These are phyloP conservation scores for Xanthoconium separans DNA, from an alignment of 1,284 basidiomycete species.

Conservation along the genomic window DNA sequence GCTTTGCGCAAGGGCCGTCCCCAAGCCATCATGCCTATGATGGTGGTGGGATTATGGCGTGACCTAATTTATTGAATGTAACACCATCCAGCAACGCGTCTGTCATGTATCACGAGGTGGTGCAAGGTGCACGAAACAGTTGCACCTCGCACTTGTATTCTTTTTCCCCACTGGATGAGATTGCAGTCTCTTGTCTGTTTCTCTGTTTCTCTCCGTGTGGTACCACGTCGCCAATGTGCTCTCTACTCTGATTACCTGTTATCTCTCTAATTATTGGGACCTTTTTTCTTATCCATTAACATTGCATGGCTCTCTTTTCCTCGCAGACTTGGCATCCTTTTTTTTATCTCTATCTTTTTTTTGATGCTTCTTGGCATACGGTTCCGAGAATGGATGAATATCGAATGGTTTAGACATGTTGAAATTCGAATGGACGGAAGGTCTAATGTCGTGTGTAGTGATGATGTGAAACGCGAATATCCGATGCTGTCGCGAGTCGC, in stretches of 20 bases:
- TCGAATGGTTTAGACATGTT: neutral
- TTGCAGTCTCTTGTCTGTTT: too few relatives aligned
- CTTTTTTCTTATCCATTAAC: neutral
- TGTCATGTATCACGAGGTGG: neutral
- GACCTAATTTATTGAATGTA: slow-evolving; percentile 7
- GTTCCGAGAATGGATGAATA: neutral
- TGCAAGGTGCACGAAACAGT: too few relatives aligned
- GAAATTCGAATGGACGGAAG: too few relatives aligned
- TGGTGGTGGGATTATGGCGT: slow-evolving; percentile 21
- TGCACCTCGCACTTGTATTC: too few relatives aligned
- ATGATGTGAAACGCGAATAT: too few relatives aligned
- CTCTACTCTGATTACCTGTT: neutral
- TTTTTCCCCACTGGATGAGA: too few relatives aligned
- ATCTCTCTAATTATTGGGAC: neutral
- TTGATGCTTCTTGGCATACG: neutral
- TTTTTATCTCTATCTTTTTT: too few relatives aligned
- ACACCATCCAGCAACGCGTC: neutral
- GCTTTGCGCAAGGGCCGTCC: slow-evolving; percentile 52
- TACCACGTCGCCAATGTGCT: neutral
- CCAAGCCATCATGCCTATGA: slow-evolving; percentile 6
- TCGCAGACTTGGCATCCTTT: neutral
- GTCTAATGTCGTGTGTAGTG: too few relatives aligned
- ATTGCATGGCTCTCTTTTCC: too few relatives aligned
- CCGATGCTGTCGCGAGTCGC: too few relatives aligned
- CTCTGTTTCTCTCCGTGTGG: too few relatives aligned